Evolutionary conservation across 2,329 filamentous ascomycete species (phyloP).

Genomic region (Aspergillus awamori): DNA sequence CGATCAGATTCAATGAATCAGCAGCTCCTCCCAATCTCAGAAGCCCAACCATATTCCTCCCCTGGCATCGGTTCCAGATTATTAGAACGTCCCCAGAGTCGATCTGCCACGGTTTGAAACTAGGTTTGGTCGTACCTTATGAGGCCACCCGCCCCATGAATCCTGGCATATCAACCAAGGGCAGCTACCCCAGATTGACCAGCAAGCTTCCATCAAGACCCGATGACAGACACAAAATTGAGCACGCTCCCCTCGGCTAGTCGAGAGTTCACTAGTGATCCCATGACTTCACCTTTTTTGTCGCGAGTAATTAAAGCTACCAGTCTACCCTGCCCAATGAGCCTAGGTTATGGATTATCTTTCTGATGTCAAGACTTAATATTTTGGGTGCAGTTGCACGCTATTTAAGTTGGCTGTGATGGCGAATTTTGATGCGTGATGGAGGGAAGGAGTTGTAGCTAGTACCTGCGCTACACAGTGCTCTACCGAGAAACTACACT

Average conservation of each 20-base stretch:
- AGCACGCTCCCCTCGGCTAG: background rate
- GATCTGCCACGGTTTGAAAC: background rate
- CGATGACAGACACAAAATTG: background rate
- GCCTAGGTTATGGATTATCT: background rate
- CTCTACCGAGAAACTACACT: background rate
- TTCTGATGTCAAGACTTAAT: constrained; percentile 5
- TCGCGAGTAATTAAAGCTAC: background rate
- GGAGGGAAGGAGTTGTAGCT: background rate
- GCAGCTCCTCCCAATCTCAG: background rate
- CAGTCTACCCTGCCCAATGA: background rate
- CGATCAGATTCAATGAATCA: background rate
- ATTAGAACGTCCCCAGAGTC: background rate
- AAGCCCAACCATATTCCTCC: background rate
- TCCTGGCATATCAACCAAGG: background rate
- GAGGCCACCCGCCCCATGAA: background rate
- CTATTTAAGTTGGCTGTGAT: background rate
- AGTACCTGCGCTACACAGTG: background rate
- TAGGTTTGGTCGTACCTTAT: constrained; percentile 1
- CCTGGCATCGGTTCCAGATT: background rate
- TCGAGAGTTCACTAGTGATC: background rate
- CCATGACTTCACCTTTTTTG: background rate
- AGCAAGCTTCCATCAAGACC: background rate
- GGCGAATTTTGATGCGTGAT: background rate
- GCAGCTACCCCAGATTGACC: no score
- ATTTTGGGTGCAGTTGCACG: background rate